Percentiles rank a stretch among this genome's conserved stretches.
These are phyloP conservation scores for Vitis cinerea DNA, from an alignment of 164 flowering plant species.

Conservation along the genomic window DNA sequence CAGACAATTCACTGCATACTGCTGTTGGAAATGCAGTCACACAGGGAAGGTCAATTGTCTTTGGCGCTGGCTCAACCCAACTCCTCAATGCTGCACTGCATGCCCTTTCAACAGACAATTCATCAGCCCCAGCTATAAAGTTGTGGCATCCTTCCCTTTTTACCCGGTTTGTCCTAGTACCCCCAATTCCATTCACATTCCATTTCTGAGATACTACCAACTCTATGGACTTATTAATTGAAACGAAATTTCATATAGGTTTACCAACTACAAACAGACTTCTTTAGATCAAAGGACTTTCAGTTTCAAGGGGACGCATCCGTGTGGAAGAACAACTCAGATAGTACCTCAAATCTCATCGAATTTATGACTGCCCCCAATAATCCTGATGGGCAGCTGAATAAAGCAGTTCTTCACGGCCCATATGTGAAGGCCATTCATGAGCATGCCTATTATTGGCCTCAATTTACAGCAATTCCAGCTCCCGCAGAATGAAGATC, in stretches of 20 bases:
- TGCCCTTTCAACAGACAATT: constrained; percentile 41
- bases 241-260: constrained; percentile 19
- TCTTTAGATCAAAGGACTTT: constrained; percentile 29
- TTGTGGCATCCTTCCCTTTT: constrained; percentile 59
- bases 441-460: constrained; percentile 80
- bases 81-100: constrained; percentile 64
- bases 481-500: constrained; percentile 52
- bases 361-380: constrained; percentile 84
- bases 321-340: constrained; percentile 33
- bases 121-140: constrained; percentile 34
- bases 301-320: constrained; percentile 49
- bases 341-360: constrained; percentile 22
- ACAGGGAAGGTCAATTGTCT: constrained; percentile 42
- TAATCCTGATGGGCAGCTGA: constrained; percentile 66
- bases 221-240: neutral
- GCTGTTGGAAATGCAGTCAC: constrained; percentile 63
- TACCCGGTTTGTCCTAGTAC: constrained; percentile 39
- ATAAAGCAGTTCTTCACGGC: constrained; percentile 37
- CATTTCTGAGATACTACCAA: no score
- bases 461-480: constrained; percentile 69
- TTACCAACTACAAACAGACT: constrained; percentile 39
- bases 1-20: constrained; percentile 30
- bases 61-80: constrained; percentile 76
- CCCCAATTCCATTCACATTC: neutral
- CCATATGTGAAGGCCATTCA: constrained; percentile 37